These are phyloP conservation scores for Ilex paraguariensis DNA, from an alignment of 305 asterid species.

Conservation along the genomic window DNA sequence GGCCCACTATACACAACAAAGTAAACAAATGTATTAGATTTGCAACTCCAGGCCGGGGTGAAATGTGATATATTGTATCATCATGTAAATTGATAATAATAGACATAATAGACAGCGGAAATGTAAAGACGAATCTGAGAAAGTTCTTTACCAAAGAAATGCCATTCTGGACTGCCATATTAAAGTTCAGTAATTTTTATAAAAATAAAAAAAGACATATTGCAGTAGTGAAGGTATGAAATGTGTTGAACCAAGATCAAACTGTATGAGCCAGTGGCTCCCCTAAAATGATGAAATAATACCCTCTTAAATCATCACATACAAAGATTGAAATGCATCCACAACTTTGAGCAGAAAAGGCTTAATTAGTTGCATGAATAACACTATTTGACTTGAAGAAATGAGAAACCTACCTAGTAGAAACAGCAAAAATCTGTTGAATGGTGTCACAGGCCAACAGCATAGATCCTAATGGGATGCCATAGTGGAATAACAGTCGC, in stretches of 20 bases:
- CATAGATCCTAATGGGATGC: slow-evolving; percentile 70
- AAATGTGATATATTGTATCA: too few relatives aligned
- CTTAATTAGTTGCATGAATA: slow-evolving; percentile 1
- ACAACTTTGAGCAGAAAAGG: neutral
- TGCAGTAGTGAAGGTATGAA: neutral
- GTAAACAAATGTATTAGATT: neutral
- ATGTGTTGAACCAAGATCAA: neutral
- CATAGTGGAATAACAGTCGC: slow-evolving; percentile 72
- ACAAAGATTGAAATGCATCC: neutral
- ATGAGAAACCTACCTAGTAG: slow-evolving; percentile 54
- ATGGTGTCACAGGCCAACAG: slow-evolving; percentile 48
- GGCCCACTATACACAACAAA: neutral
- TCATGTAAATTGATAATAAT: neutral
- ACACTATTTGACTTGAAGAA: slow-evolving; percentile 2
- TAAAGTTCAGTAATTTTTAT: too few relatives aligned
- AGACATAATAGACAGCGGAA: too few relatives aligned
- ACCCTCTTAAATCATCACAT: neutral
- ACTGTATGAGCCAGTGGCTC: neutral
- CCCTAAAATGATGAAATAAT: too few relatives aligned
- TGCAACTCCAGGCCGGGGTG: neutral
- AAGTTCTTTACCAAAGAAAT: too few relatives aligned
- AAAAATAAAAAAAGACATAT: too few relatives aligned
- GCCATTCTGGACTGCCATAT: too few relatives aligned
- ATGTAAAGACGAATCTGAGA: too few relatives aligned
- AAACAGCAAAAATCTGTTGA: slow-evolving; percentile 72